These are phyloP conservation scores for Tylopilus sp. DNA, from an alignment of 768 basidiomycete genomes.

Conservation along the genomic window DNA sequence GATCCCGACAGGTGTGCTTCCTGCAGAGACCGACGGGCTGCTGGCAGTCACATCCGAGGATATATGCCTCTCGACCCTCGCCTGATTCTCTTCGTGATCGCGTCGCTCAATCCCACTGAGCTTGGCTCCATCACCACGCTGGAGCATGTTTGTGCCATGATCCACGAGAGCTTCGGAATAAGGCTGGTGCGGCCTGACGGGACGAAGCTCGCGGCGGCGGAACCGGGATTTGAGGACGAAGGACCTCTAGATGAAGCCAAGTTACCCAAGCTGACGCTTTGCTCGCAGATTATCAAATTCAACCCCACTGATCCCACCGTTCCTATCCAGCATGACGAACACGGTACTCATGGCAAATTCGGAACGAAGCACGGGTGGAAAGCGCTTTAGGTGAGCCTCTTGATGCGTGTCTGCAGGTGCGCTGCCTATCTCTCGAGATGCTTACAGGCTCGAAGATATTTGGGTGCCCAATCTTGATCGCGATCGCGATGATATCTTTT, in stretches of 20 bases:
- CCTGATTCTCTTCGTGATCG: slow-evolving; percentile 12
- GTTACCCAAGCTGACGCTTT: slow-evolving; percentile 8
- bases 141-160: background rate
- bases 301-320: background rate
- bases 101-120: background rate
- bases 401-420: background rate
- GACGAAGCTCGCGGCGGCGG: slow-evolving; percentile 1
- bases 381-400: background rate
- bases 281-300: slow-evolving; percentile 6
- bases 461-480: background rate
- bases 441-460: background rate
- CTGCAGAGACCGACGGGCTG: slow-evolving; percentile 9
- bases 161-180: slow-evolving; percentile 7
- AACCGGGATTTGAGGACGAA: background rate
- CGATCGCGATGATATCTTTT: background rate
- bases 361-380: slow-evolving; percentile 1
- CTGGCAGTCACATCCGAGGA: slow-evolving; percentile 9
- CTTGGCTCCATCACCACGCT: background rate
- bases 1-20: slow-evolving; percentile 2
- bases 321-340: background rate
- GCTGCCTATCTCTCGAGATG: background rate
- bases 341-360: slow-evolving; percentile 1
- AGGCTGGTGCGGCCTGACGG: slow-evolving; percentile 13
- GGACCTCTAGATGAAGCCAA: background rate
- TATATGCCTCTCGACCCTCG: slow-evolving; percentile 12